phyloP scores from a whole-genome alignment of 345 rosid genomes.

The Pistacia atlantica region DNA sequence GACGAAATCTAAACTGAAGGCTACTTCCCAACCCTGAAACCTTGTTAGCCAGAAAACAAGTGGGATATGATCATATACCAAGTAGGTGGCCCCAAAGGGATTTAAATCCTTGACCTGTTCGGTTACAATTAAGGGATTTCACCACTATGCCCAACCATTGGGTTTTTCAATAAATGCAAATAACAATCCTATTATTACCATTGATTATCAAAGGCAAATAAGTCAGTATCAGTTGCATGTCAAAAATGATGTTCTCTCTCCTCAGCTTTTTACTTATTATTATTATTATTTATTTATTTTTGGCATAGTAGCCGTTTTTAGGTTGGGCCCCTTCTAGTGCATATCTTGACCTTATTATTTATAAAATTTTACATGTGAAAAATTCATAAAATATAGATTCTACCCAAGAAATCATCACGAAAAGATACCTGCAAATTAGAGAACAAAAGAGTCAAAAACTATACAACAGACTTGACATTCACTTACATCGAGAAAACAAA shows the following conservation, averaged over 20 bases:
- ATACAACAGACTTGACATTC: too few species aligned
- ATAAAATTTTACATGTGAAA: too few species aligned
- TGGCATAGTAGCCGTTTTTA: neutral
- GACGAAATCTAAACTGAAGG: too few species aligned
- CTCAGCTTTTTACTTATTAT: neutral
- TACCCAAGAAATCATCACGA: conserved; percentile 95
- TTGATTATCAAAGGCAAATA: neutral
- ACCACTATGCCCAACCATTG: too few species aligned
- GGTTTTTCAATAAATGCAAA: too few species aligned
- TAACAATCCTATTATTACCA: neutral
- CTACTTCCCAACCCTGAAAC: too few species aligned
- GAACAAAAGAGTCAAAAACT: neutral
- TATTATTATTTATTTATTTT: too few species aligned
- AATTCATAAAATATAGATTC: conserved; percentile 76
- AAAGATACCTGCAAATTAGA: conserved; percentile 69
- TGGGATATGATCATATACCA: too few species aligned
- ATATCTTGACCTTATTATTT: neutral
- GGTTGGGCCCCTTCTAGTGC: neutral
- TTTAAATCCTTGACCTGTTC: too few species aligned
- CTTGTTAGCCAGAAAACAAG: too few species aligned
- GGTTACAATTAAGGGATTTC: neutral
- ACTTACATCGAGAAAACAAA: too few species aligned
- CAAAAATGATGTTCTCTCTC: neutral
- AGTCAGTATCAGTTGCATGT: neutral
- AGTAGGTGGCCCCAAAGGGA: too few species aligned